Conservation (phyloP, 2,329 filamentous ascomycete genomes). For the Emergomyces pasteurianus region DNA sequence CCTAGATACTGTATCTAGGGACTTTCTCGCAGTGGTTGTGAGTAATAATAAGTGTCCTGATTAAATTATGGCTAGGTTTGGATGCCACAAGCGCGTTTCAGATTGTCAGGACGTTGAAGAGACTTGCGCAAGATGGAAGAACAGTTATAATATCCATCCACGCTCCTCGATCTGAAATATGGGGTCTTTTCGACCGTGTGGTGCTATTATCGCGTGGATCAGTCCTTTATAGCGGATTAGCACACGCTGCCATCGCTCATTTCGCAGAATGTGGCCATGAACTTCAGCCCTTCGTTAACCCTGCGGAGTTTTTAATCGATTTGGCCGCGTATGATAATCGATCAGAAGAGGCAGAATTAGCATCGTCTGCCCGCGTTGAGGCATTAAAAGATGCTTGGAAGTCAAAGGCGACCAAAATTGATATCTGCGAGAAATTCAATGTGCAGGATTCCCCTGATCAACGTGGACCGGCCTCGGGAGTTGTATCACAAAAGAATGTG, state of each 20-base stretch:
- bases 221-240: constrained; percentile 55
- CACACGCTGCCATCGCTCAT: constrained; percentile 48
- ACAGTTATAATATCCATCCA: constrained; percentile 67
- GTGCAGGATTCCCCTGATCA: neutral
- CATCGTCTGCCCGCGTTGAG: constrained; percentile 49
- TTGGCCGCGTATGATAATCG: constrained; percentile 63
- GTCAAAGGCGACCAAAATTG: constrained; percentile 3
- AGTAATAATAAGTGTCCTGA: neutral
- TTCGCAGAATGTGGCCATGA: constrained; percentile 50
- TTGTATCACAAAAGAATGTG: constrained; percentile 33
- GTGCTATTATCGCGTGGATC: constrained; percentile 56
- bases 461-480: neutral
- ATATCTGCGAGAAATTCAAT: constrained; percentile 1
- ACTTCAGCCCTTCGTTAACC: constrained; percentile 62
- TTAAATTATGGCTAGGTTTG: constrained; percentile 28
- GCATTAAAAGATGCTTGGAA: constrained; percentile 50
- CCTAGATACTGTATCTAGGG: neutral
- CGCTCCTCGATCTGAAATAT: constrained; percentile 67
- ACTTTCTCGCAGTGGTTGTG: neutral
- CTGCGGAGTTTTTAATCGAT: constrained; percentile 65
- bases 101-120: constrained; percentile 57
- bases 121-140: constrained; percentile 53
- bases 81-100: constrained; percentile 69
- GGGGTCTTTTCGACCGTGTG: constrained; percentile 62
- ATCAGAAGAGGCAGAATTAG: constrained; percentile 51